phyloP scores from a whole-genome alignment of 1,284 basidiomycete genomes.

The Fomitopsis betulina region DNA sequence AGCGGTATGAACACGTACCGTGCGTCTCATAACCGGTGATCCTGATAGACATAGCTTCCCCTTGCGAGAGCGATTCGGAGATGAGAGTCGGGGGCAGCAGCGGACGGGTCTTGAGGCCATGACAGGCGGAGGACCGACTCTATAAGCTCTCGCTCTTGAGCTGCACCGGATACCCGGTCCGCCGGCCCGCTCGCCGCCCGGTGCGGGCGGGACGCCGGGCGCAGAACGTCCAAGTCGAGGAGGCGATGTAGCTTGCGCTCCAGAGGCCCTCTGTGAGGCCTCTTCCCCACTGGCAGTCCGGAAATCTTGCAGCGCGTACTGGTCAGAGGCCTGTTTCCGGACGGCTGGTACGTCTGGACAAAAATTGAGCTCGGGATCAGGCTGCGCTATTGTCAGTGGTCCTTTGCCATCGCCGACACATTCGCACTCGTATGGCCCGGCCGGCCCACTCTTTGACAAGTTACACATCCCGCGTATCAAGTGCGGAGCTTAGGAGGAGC shows the following conservation, averaged over 20 bases:
- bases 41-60: slow-evolving; percentile 29
- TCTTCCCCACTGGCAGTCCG: too few relatives aligned
- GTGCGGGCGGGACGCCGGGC: neutral
- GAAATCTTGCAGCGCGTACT: too few relatives aligned
- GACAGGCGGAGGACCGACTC: slow-evolving; percentile 2
- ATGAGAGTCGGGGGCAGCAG: neutral
- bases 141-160: neutral
- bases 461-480: neutral
- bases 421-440: neutral
- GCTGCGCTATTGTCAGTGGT: too few relatives aligned
- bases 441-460: neutral
- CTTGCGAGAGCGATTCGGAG: neutral
- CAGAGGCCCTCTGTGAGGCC: too few relatives aligned
- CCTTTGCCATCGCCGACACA: neutral
- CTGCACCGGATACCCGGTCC: neutral
- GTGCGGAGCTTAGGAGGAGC: neutral
- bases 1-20: slow-evolving; percentile 29
- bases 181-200: neutral
- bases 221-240: too few relatives aligned
- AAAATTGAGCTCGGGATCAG: too few relatives aligned
- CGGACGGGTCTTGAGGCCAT: neutral
- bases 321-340: too few relatives aligned
- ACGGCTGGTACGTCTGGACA: too few relatives aligned
- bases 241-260: too few relatives aligned
- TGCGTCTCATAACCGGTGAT: slow-evolving; percentile 52